Evolutionary conservation across 371 early-diverging fungal genomes (phyloP).

Genomic region (Syncephalis plumigaleata): DNA sequence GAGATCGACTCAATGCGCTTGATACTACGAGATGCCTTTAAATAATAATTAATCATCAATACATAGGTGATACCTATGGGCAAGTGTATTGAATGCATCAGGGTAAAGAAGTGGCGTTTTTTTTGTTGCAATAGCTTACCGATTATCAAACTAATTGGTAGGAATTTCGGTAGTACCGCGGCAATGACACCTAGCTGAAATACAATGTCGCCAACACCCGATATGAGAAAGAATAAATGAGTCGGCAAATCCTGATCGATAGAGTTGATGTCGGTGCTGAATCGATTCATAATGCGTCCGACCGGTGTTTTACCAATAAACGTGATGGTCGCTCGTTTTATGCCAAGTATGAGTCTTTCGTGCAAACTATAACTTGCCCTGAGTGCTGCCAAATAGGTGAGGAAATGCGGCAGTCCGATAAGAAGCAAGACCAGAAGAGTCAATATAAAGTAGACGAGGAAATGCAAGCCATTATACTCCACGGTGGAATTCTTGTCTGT

Average conservation of each 20-base stretch:
- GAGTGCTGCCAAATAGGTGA: constrained; percentile 16
- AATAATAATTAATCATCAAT: constrained; percentile 35
- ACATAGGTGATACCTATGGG: constrained; percentile 20
- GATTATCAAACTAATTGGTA: constrained; percentile 15
- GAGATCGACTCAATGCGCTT: constrained; percentile 63
- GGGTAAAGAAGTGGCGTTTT: constrained; percentile 9
- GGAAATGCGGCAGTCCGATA: too few relatives aligned
- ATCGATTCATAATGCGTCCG: constrained; percentile 64
- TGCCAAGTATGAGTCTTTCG: constrained; percentile 22
- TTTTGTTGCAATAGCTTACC: too few relatives aligned
- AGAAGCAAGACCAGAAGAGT: too few relatives aligned
- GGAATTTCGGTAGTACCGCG: constrained; percentile 39
- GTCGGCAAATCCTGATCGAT: constrained; percentile 43
- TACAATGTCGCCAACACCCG: constrained; percentile 25
- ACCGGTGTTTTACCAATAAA: constrained; percentile 84
- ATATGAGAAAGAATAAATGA: constrained; percentile 25
- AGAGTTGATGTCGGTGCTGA: constrained; percentile 54
- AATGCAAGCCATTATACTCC: too few relatives aligned
- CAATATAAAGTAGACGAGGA: too few relatives aligned
- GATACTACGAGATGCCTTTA: constrained; percentile 49
- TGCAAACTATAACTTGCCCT: constrained; percentile 25
- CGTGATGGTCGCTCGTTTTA: constrained; percentile 42
- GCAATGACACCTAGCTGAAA: constrained; percentile 29
- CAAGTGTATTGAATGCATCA: constrained; percentile 16
- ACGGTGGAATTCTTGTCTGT: too few relatives aligned